These are phyloP conservation scores for Pseudonitzschia multiseries DNA, from an alignment of 108 stramenopile species.

Conservation along the genomic window DNA sequence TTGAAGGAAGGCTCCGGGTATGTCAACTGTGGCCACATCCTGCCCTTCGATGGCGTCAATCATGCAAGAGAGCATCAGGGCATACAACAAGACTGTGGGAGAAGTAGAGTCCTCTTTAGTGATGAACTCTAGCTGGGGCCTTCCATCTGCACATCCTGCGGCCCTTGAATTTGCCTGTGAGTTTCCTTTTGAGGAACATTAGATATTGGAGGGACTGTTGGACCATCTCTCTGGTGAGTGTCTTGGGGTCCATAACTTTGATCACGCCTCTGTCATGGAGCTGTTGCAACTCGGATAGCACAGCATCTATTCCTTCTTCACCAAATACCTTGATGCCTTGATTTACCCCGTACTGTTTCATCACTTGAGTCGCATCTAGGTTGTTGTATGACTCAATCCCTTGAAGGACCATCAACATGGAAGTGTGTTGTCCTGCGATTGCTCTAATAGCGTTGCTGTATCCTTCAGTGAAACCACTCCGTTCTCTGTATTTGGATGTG, in stretches of 20 bases:
- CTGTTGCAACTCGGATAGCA: not conserved
- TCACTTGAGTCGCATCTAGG: not conserved
- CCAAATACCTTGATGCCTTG: not conserved
- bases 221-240: not conserved
- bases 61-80: not conserved
- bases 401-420: not conserved
- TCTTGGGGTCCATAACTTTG: not conserved
- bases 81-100: not conserved
- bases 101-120: not conserved
- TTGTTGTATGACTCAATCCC: not conserved
- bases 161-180: not conserved
- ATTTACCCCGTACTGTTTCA: not conserved
- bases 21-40: not conserved
- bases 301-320: not conserved
- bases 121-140: not conserved
- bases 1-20: not conserved
- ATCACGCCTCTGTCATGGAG: not conserved
- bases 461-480: not conserved
- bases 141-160: not conserved
- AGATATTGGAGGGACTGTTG: not conserved
- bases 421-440: not conserved
- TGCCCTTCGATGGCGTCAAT: not conserved
- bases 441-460: not conserved
- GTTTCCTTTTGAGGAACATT: not conserved
- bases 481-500: too few species aligned